Evolutionary conservation across 1,284 basidiomycete genomes (phyloP).

Genomic region (Vanrija sp.): DNA sequence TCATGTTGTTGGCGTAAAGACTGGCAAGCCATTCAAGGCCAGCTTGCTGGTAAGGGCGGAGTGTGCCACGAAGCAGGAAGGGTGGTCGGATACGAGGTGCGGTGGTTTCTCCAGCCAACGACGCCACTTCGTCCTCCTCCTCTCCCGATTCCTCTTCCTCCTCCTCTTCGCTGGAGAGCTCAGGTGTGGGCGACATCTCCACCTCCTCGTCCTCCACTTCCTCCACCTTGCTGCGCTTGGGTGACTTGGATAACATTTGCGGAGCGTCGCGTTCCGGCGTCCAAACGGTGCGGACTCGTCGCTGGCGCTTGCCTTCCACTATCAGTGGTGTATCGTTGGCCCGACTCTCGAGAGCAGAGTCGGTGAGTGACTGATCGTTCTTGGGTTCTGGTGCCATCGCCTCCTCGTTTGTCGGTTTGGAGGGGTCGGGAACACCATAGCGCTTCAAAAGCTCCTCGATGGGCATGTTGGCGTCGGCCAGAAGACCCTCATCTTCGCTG

Average conservation of each 20-base stretch:
- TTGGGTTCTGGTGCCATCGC: neutral
- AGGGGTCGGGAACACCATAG: conserved; percentile 48
- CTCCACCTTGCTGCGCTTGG: conserved; percentile 28
- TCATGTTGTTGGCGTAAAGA: conserved; percentile 78
- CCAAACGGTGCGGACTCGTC: conserved; percentile 36
- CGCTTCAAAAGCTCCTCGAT: conserved; percentile 55
- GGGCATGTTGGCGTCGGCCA: conserved; percentile 54
- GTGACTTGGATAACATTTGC: conserved; percentile 12
- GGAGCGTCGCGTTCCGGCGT: conserved; percentile 33
- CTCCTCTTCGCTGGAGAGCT: conserved; percentile 17
- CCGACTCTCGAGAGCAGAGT: conserved; percentile 23
- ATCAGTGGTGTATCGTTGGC: conserved; percentile 11
- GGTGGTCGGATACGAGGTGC: conserved; percentile 65
- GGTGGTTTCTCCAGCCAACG: conserved; percentile 15
- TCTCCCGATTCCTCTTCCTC: conserved; percentile 20
- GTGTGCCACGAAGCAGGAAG: conserved; percentile 74
- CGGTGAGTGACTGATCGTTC: conserved; percentile 35
- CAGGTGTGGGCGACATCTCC: conserved; percentile 10
- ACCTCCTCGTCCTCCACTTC: conserved; percentile 13
- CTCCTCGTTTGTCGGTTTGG: too few species aligned
- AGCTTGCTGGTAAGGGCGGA: conserved; percentile 91
- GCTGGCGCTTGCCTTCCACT: conserved; percentile 38
- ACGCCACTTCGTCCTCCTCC: conserved; percentile 12
- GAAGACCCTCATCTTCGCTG: conserved; percentile 53
- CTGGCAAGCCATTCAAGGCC: conserved; percentile 94